Base-by-base conservation (phyloP, 257 asterid species). In the Oldenlandia corymbosa region DNA sequence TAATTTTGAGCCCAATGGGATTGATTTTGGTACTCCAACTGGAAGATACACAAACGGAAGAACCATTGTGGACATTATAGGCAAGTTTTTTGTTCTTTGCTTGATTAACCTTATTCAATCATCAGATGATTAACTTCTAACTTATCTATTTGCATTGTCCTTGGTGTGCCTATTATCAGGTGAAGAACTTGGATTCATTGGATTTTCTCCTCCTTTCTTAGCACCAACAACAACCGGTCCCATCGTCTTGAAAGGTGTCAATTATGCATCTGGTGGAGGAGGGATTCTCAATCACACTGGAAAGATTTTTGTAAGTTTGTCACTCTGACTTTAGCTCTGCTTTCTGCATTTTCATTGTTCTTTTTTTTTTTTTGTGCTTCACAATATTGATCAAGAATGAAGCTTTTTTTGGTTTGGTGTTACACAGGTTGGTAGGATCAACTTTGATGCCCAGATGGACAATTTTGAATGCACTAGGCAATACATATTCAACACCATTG, bases 201-300 rank as follows among this genome's bases (percentile, higher is more conserved):
- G 72, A 11, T 77, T 70, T 59, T 72, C 85, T 58, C 96, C 96
- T 14, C 92, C 96, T 60, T 86, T 74, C 69, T 79, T 88, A 73
- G 88, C 85, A 6, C 95, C 96, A 36, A 57, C 85, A 17, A 88
- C 88, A 28, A n/a, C 41, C 31, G 88, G 96, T 55, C 64, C 37
- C n/a, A 46, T 77, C 50, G 43, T 80, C 70, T 54, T 80, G 23
- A 79, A 78, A 55, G 96, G 96, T 48, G 90, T 84, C 20, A 88
- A 86, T 73, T 88, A 75, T 71, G 96, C 92, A 60, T 88, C 95
- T 51, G 95, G 95, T 24, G 95, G 91, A 46, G 92, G 90, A 6
- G 96, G 96, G n/a, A 84, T 88, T 66, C 72, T 88, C 1, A 86
- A 86, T 68, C 31, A 41, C 36, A 82, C 96, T 11, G 96, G 96